Evolutionary conservation across 2,329 filamentous ascomycete species (phyloP).

Genomic region (Diplodia seriata): DNA sequence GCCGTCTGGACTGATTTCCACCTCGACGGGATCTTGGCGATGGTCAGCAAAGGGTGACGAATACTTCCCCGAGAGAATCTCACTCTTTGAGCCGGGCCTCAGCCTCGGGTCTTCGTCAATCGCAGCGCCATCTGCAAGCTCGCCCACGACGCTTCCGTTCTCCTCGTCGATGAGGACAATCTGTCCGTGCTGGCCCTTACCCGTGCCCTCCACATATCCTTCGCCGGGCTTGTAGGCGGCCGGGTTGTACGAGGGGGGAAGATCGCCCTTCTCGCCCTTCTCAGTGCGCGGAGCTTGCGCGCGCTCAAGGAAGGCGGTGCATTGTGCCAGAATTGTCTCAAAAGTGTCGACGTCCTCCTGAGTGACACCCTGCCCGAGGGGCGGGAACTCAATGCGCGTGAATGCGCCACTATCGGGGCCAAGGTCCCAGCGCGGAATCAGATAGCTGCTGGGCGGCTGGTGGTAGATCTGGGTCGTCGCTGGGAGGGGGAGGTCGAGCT

Average conservation of each 20-base stretch:
- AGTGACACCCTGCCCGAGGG: constrained; percentile 73
- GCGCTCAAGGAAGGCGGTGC: constrained; percentile 91
- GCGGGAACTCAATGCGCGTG: constrained; percentile 89
- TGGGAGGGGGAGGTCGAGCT: constrained; percentile 90
- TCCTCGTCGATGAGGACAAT: constrained; percentile 96
- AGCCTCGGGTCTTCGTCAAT: constrained; percentile 78
- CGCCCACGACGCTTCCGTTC: constrained; percentile 92
- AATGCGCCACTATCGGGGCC: constrained; percentile 89
- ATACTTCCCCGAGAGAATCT: constrained; percentile 38
- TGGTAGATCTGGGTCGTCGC: constrained; percentile 98
- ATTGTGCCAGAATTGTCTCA: constrained; percentile 97
- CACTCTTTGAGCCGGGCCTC: constrained; percentile 90
- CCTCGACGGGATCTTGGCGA: constrained; percentile 74
- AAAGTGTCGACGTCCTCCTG: constrained; percentile 97
- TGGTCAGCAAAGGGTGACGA: constrained; percentile 37
- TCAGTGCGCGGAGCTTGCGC: constrained; percentile 66
- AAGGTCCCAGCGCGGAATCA: constrained; percentile 94
- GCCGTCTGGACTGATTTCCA: constrained; percentile 73
- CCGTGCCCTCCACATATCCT: constrained; percentile 65
- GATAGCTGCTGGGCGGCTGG: constrained; percentile 88
- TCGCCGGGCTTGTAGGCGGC: constrained; percentile 80
- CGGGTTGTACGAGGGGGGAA: constrained; percentile 71
- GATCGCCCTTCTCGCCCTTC: constrained; percentile 40
- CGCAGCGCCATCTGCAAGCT: constrained; percentile 81
- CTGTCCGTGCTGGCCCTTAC: constrained; percentile 63